Percentiles rank a stretch among this genome's conserved stretches.
Conservation (phyloP, 306 rosid species). For the Sicyos edulis region DNA sequence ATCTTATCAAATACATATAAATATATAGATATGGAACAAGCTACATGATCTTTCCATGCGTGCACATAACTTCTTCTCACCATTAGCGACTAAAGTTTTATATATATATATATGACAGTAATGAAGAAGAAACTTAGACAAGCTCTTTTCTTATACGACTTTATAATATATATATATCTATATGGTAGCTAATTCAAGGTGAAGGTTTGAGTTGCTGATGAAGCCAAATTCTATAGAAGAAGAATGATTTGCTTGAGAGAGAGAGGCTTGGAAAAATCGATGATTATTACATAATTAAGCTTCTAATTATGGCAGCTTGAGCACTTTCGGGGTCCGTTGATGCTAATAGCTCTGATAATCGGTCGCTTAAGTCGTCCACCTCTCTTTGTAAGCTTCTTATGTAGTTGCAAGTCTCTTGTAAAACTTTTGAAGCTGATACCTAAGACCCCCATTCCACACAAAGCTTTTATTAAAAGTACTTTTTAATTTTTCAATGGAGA, state of each 20-base stretch:
- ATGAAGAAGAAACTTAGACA: not conserved
- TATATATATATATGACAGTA: not conserved
- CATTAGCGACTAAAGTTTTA: not conserved
- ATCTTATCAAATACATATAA: not conserved
- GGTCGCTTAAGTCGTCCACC: constrained; percentile 79
- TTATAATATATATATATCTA: not conserved
- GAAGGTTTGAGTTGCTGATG: not conserved
- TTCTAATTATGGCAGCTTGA: constrained; percentile 84
- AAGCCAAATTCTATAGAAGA: not conserved
- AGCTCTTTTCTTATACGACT: constrained; percentile 1
- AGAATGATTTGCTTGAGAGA: not conserved
- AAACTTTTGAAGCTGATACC: constrained; percentile 60
- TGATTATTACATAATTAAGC: constrained; percentile 57
- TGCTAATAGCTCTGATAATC: constrained; percentile 70
- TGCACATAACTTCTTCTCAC: not conserved
- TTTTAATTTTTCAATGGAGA: too few relatives aligned
- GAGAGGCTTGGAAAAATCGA: not conserved
- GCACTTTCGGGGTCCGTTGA: constrained; percentile 65
- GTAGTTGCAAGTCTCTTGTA: constrained; percentile 94
- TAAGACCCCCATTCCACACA: not conserved
- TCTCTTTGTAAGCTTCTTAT: constrained; percentile 81
- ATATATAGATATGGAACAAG: not conserved
- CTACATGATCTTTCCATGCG: not conserved
- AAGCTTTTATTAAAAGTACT: too few relatives aligned
- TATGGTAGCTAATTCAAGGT: not conserved